phyloP scores from a whole-genome alignment of 345 rosid genomes.

The Camelina sativa region DNA sequence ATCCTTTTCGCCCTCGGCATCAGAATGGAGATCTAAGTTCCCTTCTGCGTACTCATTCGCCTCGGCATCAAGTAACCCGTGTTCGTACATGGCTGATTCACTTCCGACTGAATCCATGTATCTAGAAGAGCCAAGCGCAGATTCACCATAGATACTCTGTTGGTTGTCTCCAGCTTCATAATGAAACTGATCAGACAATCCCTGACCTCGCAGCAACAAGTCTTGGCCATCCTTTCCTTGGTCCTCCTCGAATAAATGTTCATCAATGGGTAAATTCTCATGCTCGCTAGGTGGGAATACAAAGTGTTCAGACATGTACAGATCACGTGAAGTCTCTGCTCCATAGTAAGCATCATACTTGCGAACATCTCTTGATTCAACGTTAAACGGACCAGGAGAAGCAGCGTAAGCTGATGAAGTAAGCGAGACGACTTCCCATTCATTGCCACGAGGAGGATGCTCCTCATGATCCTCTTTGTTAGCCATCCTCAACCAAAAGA shows the following conservation, averaged over 20 bases:
- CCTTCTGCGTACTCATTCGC: conserved; percentile 49
- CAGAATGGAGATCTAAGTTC: conserved; percentile 46
- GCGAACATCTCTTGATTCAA: conserved; percentile 48
- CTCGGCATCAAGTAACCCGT: conserved; percentile 46
- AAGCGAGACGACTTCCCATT: conserved; percentile 96
- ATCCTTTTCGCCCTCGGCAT: conserved; percentile 35
- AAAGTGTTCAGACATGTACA: conserved; percentile 83
- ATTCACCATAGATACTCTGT: conserved; percentile 55
- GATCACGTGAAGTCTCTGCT: conserved; percentile 64
- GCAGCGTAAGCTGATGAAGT: conserved; percentile 96
- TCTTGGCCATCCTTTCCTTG: conserved; percentile 58
- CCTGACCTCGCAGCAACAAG: conserved; percentile 53
- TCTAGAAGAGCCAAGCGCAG: conserved; percentile 39
- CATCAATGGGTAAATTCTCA: conserved; percentile 65
- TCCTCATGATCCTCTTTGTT: conserved; percentile 56
- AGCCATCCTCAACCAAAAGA: conserved; percentile 52
- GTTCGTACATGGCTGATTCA: conserved; percentile 53
- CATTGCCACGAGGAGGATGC: conserved; percentile 59
- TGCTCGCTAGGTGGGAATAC: conserved; percentile 72
- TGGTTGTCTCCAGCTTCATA: conserved; percentile 53
- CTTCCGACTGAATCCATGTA: conserved; percentile 48
- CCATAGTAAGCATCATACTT: conserved; percentile 45
- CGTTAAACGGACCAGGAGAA: conserved; percentile 72
- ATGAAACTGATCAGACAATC: conserved; percentile 55
- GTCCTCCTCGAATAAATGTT: conserved; percentile 44